Evolutionary conservation across 805 yeast species (phyloP).

Genomic region (Priceomyces melissophilus): DNA sequence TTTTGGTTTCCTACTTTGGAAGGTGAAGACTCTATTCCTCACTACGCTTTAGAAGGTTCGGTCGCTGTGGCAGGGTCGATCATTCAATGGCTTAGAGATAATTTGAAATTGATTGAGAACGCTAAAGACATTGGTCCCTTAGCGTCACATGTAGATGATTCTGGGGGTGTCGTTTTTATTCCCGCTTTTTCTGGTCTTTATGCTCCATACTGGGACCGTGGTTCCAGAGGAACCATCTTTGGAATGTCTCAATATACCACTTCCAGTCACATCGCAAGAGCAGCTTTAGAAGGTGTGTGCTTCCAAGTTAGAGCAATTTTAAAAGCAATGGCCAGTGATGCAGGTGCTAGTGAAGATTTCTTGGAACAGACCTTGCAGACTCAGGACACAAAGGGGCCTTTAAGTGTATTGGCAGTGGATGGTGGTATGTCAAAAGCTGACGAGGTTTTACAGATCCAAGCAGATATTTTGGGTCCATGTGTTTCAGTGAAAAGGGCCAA

Average conservation of each 20-base stretch:
- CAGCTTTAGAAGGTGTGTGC: constrained; percentile 93
- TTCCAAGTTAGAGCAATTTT: constrained; percentile 89
- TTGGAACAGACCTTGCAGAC: constrained; percentile 49
- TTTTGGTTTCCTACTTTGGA: constrained; percentile 76
- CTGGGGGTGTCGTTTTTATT: constrained; percentile 91
- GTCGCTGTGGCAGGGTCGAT: constrained; percentile 95
- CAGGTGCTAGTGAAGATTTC: constrained; percentile 59
- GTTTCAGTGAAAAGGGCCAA: constrained; percentile 77
- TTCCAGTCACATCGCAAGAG: constrained; percentile 89
- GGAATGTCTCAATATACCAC: constrained; percentile 92
- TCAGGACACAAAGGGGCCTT: constrained; percentile 43
- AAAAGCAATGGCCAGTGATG: constrained; percentile 85
- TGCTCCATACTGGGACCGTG: constrained; percentile 95
- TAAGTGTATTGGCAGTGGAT: constrained; percentile 70
- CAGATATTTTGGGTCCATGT: constrained; percentile 86
- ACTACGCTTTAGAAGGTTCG: constrained; percentile 91
- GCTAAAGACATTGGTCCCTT: constrained; percentile 89
- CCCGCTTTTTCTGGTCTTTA: constrained; percentile 93
- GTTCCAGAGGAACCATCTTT: constrained; percentile 87
- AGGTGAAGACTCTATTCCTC: constrained; percentile 54
- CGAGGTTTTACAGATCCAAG: constrained; percentile 90
- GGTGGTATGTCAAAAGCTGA: constrained; percentile 94
- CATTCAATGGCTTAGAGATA: constrained; percentile 92
- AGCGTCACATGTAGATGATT: constrained; percentile 73
- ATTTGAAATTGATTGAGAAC: constrained; percentile 73